Percentiles rank a stretch among this genome's conserved stretches.
Conservation (phyloP, 2,329 filamentous ascomycete genomes). For the Paramyrothecium sp. region DNA sequence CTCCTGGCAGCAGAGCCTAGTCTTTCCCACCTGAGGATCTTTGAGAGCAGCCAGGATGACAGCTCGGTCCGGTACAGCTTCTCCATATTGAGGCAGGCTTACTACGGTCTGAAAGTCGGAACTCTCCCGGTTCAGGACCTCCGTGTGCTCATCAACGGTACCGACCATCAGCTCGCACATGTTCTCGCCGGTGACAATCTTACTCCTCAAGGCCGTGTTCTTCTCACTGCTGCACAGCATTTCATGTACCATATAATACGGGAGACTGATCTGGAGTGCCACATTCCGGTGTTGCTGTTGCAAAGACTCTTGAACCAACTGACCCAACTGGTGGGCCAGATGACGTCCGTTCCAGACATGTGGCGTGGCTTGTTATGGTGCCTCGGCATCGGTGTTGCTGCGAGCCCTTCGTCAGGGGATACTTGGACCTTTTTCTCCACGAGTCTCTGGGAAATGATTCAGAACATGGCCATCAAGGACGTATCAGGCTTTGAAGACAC, state of each 20-base stretch:
- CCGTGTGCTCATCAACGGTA: slow-evolving; percentile 9
- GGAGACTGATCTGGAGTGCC: neutral
- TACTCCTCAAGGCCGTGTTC: neutral
- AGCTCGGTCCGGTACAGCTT: slow-evolving; percentile 6
- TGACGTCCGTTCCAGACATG: slow-evolving; percentile 1
- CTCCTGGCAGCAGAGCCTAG: slow-evolving; percentile 6
- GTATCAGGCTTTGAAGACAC: slow-evolving; percentile 2
- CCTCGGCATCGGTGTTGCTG: slow-evolving; percentile 7
- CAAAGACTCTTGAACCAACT: slow-evolving; percentile 5
- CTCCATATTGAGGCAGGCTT: slow-evolving; percentile 7
- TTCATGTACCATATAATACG: slow-evolving; percentile 8
- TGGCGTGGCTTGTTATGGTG: slow-evolving; percentile 11
- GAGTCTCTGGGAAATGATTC: neutral
- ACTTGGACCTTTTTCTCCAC: slow-evolving; percentile 9
- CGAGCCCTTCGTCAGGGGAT: slow-evolving; percentile 4
- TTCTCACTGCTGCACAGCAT: slow-evolving; percentile 8
- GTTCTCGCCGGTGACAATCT: slow-evolving; percentile 2
- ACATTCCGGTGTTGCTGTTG: slow-evolving; percentile 2
- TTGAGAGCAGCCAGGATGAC: slow-evolving; percentile 2
- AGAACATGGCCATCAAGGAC: neutral
- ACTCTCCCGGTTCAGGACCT: slow-evolving; percentile 9
- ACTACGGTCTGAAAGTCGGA: slow-evolving; percentile 4
- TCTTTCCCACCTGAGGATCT: slow-evolving; percentile 7
- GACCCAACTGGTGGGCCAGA: neutral
- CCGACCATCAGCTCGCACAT: slow-evolving; percentile 8